Base-by-base conservation (phyloP, 352 stramenopile species). In the Elongisporangium undulatum region DNA sequence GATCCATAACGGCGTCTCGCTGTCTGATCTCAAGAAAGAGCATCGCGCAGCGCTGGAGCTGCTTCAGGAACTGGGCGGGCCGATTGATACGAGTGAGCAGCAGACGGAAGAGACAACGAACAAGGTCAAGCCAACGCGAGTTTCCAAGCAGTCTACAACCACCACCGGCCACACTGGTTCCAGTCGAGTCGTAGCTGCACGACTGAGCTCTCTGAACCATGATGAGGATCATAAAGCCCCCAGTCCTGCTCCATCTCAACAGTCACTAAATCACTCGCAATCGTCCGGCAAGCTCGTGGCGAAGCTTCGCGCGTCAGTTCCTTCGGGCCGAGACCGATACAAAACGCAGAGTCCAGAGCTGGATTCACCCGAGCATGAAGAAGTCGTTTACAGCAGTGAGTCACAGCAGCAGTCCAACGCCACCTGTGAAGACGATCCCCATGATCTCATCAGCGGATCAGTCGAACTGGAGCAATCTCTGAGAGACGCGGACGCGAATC, bases 1-100 rank as follows among this genome's bases (percentile, higher is more conserved):
- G 38, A 51, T 61, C 19, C 66, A 64, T 41, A 82, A 65, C 19
- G 78, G 81, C 9, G 67, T 89, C 16, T 92, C 85, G 13, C 68
- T 94, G 21, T 77, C 81, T 3, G 81, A 89, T 58, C 58, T 94
- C 1, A 89, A 87, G 57, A 70, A 87, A 17, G 85, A 94, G 23
- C 85, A 94, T 59, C 79, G 74, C 3, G 79, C 79, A 21, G 85
- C 85, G 20, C 66, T 92, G 19, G 72, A 84, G 41, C 74, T 94
- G 64, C 72, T 94, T 1, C 69, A 87, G 23, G 82, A 92, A 58
- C 75, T 94, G 0, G 85, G 83, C 3, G 85, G 80, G 0, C 78
- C 82, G 7, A 16, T 85, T 12, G 78, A 89, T 38, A 56, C 54
- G 4, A 71, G 82, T 49, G 73, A n/a, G n/a, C n/a, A 74, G n/a